These are phyloP conservation scores for Malus sylvestris DNA, from an alignment of 306 rosid species.

Conservation along the genomic window DNA sequence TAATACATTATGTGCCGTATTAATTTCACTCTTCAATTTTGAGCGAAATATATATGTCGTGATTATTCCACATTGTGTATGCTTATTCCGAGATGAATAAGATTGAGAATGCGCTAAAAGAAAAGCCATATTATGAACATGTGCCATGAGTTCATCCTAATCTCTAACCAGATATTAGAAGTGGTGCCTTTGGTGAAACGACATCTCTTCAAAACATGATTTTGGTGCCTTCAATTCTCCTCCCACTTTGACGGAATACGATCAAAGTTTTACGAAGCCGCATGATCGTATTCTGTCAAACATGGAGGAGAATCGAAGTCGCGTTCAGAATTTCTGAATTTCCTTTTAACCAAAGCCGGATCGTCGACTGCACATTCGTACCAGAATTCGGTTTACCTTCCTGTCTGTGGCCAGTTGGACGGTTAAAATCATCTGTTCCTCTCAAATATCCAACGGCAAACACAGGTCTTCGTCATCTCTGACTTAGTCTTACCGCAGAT, in stretches of 20 bases:
- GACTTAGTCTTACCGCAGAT: background rate
- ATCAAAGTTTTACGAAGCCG: too few relatives aligned
- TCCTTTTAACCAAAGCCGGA: background rate
- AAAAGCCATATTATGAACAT: slow-evolving; percentile 8
- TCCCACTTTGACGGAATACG: too few relatives aligned
- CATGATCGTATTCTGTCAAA: too few relatives aligned
- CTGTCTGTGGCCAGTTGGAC: slow-evolving; percentile 19
- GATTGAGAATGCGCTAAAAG: background rate
- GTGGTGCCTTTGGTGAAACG: too few relatives aligned
- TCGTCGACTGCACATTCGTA: background rate
- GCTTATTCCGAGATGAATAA: background rate
- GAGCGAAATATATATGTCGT: background rate
- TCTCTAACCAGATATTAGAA: background rate
- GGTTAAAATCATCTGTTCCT: slow-evolving; percentile 1
- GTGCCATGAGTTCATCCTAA: background rate
- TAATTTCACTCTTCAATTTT: background rate
- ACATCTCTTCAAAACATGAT: too few relatives aligned
- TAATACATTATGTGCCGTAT: background rate
- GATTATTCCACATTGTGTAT: background rate
- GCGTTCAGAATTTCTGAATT: too few relatives aligned
- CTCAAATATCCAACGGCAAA: slow-evolving; percentile 5
- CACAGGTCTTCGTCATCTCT: background rate
- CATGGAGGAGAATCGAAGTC: too few relatives aligned
- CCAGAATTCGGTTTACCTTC: slow-evolving; percentile 12
- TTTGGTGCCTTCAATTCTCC: too few relatives aligned